Base-by-base conservation (phyloP, 2,329 filamentous ascomycete genomes). In the Capronia epimyces region DNA sequence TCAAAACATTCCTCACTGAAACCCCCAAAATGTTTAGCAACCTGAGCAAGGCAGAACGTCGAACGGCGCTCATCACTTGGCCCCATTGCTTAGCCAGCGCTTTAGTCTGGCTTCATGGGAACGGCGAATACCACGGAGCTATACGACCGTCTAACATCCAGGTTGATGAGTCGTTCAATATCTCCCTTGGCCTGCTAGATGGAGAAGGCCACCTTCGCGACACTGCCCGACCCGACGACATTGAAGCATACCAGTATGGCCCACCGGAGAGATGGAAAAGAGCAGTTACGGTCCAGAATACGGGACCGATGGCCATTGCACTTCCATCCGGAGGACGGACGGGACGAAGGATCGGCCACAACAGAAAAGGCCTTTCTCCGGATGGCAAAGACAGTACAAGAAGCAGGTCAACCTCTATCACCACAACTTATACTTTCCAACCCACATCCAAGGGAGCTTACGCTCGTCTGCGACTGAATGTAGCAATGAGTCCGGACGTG, bases 61-160 rank as follows among this genome's bases (percentile, higher is more conserved):
- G 69, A n/a, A 63, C 67, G 32, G 68, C 64, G 1, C 54, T 75
- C 29, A 62, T 75, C 40, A 69, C 68, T 46, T 75, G 72, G 72
- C 70, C 71, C 13, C 71, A 74, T 55, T 75, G 72, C 56, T 65
- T 84, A 7, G 69, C 73, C 1, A 77, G 78, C 56, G 78, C 76
- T 1, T 56, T 83, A 16, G 72, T 77, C 5, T 80, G 75, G 59
- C 65, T 83, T 1, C 80, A 83, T 60, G 70, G 72, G 8, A 75
- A 74, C 24, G 77, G 75, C 2, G 72, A 76, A 22, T 69, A 69
- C 10, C 80, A 84, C 59, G 74, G 75, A 21, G 72, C 73, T 1
- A 81, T 83, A 51, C 71, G 76, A 13, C 81, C 80, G 1, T 80
- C 78, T 1, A 82, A 81, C 53, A 76, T 84, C 36, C 67, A 81